Conservation (phyloP, 306 rosid genomes). For the Carpinus viminea region DNA sequence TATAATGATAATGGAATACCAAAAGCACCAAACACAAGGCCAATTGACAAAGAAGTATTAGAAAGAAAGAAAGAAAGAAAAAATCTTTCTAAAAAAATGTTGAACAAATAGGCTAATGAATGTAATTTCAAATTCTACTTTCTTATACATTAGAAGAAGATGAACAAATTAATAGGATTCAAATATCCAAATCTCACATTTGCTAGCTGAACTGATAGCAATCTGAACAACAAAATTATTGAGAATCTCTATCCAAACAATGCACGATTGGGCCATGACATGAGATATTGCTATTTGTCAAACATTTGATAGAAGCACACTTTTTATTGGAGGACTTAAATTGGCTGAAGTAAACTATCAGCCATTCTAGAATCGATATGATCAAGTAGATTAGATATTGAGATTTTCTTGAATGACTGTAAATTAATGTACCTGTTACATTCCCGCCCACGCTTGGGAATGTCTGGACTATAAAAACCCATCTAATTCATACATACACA, state of each 20-base stretch:
- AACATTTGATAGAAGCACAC: background rate
- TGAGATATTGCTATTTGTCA: background rate
- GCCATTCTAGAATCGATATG: background rate
- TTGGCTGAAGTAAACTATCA: background rate
- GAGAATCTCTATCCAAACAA: too few relatives aligned
- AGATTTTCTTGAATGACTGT: constrained; percentile 65
- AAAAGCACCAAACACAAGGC: too few relatives aligned
- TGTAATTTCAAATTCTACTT: background rate
- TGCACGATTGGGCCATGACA: background rate
- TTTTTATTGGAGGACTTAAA: background rate
- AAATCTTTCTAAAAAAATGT: background rate
- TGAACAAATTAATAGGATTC: too few relatives aligned
- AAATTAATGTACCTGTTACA: constrained; percentile 54
- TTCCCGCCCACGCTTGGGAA: constrained; percentile 87
- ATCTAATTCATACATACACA: too few relatives aligned
- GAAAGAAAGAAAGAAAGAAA: too few relatives aligned
- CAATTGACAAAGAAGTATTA: too few relatives aligned
- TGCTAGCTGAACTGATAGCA: too few relatives aligned
- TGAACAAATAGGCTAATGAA: background rate
- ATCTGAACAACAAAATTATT: too few relatives aligned
- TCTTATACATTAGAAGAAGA: too few relatives aligned
- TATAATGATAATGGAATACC: too few relatives aligned
- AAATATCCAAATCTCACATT: too few relatives aligned
- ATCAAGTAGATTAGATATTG: constrained; percentile 50
- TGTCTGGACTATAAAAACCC: background rate